Evolutionary conservation across 1,139 yeast species (phyloP).

Genomic region (Geotrichum bryndzae): DNA sequence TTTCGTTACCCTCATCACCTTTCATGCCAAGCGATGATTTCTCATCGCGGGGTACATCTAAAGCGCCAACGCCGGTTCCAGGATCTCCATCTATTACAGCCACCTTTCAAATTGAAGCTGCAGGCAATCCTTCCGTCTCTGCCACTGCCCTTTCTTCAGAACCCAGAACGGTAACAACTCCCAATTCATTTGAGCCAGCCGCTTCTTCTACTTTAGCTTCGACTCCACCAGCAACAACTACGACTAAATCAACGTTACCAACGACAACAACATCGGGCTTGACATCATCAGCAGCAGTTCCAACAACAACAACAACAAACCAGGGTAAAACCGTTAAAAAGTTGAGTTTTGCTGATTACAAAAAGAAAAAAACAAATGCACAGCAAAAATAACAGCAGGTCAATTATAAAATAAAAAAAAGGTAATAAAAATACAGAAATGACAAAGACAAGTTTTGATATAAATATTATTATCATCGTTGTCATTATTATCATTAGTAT

Average conservation of each 20-base stretch:
- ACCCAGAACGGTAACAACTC: neutral
- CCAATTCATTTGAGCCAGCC: neutral
- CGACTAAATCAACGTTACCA: neutral
- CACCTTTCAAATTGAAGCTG: neutral
- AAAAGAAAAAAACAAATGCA: conserved; percentile 49
- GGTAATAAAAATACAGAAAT: neutral
- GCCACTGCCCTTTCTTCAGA: neutral
- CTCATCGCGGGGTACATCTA: conserved; percentile 4
- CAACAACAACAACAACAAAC: conserved; percentile 19
- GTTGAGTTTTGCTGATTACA: conserved; percentile 77
- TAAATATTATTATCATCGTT: neutral
- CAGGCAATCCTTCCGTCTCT: neutral
- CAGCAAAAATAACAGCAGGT: neutral
- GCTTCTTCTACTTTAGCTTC: neutral
- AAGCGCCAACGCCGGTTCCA: conserved; percentile 10
- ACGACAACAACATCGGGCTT: conserved; percentile 18
- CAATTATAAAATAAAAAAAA: neutral
- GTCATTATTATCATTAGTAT: neutral
- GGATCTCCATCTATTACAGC: conserved; percentile 10
- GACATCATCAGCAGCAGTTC: conserved; percentile 21
- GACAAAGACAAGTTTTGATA: neutral
- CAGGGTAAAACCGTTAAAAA: conserved; percentile 48
- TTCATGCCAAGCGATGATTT: conserved; percentile 4
- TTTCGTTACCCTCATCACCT: conserved; percentile 8
- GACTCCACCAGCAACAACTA: neutral